A percentile compares a stretch with the other conserved stretches of the same genome.
Evolutionary conservation across 306 rosid species (phyloP).

Genomic region (Morella rubra): DNA sequence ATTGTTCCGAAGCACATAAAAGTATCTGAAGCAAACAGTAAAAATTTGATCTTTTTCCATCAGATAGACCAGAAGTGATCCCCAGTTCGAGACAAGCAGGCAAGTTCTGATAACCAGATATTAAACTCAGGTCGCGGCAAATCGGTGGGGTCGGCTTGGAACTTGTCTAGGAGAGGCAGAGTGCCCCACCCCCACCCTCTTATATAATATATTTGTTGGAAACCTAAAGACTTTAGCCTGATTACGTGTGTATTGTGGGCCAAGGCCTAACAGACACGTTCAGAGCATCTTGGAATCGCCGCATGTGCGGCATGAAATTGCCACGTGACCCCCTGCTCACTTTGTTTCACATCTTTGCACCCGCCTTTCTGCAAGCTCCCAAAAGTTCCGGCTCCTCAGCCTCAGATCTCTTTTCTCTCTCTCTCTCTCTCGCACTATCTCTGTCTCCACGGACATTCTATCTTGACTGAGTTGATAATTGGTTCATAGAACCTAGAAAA

Average conservation of each 20-base stretch:
- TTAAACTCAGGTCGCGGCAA: constrained; percentile 27
- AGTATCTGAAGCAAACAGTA: constrained; percentile 51
- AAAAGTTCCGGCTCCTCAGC: too few species aligned
- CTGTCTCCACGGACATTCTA: not conserved
- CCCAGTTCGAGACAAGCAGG: constrained; percentile 39
- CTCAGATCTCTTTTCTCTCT: not conserved
- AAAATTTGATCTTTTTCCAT: constrained; percentile 30
- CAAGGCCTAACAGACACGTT: too few species aligned
- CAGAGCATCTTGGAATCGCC: too few species aligned
- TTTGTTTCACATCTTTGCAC: too few species aligned
- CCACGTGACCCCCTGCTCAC: too few species aligned
- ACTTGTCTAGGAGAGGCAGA: not conserved
- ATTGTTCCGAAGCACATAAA: constrained; percentile 30
- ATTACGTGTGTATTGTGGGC: too few species aligned
- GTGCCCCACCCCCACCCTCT: too few species aligned
- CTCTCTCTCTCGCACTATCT: not conserved
- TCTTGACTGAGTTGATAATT: not conserved
- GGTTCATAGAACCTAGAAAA: not conserved
- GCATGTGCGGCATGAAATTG: too few species aligned
- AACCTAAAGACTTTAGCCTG: too few species aligned
- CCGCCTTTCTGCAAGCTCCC: too few species aligned
- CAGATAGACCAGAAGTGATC: constrained; percentile 38
- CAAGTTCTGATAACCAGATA: constrained; percentile 31
- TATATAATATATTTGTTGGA: too few species aligned
- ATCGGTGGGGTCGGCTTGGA: constrained; percentile 26